Conservation (phyloP, 2,329 filamentous ascomycete genomes). For the Fusarium camptoceras region DNA sequence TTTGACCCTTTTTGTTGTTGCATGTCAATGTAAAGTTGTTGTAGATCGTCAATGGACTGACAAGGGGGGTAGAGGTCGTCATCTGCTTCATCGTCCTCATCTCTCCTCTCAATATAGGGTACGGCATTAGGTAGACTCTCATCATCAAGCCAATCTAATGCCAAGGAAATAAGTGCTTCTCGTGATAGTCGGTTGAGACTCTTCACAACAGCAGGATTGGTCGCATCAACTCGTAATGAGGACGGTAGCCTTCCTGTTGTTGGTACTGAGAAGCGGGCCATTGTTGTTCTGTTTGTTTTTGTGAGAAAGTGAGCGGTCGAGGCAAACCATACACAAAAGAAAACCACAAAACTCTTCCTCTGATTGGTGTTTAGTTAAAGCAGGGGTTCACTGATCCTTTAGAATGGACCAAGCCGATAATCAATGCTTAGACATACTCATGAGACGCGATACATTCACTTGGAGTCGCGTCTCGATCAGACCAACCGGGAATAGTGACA, state of each 20-base stretch:
- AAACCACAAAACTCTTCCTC: conserved; percentile 7
- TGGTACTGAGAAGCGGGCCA: conserved; percentile 73
- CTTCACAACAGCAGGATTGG: conserved; percentile 73
- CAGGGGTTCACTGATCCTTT: conserved; percentile 7
- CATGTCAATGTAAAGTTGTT: conserved; percentile 71
- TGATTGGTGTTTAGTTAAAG: background rate
- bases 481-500: background rate
- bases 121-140: conserved; percentile 68
- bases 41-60: conserved; percentile 73
- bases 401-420: conserved; percentile 7
- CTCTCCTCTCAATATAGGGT: conserved; percentile 49
- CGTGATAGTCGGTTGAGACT: conserved; percentile 77
- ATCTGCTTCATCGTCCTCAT: conserved; percentile 66
- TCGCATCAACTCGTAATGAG: conserved; percentile 73
- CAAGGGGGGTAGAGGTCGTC: conserved; percentile 78
- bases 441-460: conserved; percentile 30
- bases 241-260: conserved; percentile 79
- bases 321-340: conserved; percentile 10
- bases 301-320: background rate
- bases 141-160: conserved; percentile 81
- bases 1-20: conserved; percentile 70
- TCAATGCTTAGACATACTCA: conserved; percentile 14
- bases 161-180: conserved; percentile 76
- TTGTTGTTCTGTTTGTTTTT: conserved; percentile 45
- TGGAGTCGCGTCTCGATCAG: conserved; percentile 22